Conservation (phyloP, 495 filamentous ascomycete species). For the Polyplosphaeria fusca region DNA sequence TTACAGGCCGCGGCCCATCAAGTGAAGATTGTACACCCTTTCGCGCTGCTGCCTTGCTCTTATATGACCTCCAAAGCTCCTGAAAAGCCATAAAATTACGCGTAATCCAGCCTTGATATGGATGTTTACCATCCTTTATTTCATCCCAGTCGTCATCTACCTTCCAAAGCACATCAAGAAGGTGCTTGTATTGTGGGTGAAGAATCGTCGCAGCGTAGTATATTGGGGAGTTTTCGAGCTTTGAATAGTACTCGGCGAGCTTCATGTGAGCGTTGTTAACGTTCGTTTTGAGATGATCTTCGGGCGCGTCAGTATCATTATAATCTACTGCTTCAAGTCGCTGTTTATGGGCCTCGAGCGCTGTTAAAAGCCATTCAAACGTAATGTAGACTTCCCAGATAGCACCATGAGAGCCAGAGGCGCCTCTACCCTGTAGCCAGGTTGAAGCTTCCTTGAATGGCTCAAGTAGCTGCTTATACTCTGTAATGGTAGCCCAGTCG, state of each 20-base stretch:
- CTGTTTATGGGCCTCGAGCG: neutral
- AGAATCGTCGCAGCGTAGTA: neutral
- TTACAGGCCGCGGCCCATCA: neutral
- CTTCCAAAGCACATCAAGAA: neutral
- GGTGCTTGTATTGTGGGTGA: neutral
- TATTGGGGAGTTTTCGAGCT: neutral
- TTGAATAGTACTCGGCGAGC: neutral
- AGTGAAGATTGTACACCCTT: neutral
- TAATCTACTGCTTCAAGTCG: neutral
- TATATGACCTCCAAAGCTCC: neutral
- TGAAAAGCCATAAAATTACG: neutral
- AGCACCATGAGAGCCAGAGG: constrained; percentile 1
- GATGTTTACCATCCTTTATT: neutral
- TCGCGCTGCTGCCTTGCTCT: too few relatives aligned
- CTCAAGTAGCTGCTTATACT: constrained; percentile 1
- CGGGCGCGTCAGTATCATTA: constrained; percentile 6
- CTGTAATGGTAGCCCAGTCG: constrained; percentile 1
- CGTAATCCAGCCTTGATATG: neutral
- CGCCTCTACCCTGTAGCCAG: neutral
- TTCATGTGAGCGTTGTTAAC: constrained; percentile 1
- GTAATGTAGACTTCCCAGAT: constrained; percentile 2
- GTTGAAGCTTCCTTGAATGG: constrained; percentile 7
- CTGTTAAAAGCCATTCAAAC: neutral
- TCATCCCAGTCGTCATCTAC: neutral
- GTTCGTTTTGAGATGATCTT: constrained; percentile 5